Evolutionary conservation across 192 early-diverging fungal genomes (phyloP), one percentile per base, ranked within the genome.

Genomic region (Coemansia sp.): DNA sequence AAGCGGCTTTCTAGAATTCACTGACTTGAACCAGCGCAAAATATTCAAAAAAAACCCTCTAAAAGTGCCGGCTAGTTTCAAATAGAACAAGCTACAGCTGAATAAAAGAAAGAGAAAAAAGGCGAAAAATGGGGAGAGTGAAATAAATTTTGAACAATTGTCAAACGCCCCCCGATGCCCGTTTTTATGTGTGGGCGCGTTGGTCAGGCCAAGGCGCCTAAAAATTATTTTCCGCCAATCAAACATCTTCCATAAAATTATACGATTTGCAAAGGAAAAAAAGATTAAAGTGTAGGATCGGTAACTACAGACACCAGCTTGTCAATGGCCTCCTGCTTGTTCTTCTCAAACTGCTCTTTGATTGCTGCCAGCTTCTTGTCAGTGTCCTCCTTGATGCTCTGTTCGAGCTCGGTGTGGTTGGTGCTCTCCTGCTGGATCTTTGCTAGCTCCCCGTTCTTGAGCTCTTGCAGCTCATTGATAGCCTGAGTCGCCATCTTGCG

Each of bases 401-500:
- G 39, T 26, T 47, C 52, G 21, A 76, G 58, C 51, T 59, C 58
- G n/a, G 50, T 38, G 62, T 76, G 72, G 59, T 76, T 44, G 13
- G 62, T 56, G 55, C 66, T 65, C 58, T 78, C 45, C 38, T 56
- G 55, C 43, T 77, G 66, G 44, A 78, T 70, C 33, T 50, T 55
- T 21, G 59, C 68, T 2, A 68, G 67, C 52, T 94, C 93, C 37
- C 80, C 72, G 60, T 86, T 86, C 82, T 95, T 98, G 68, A 84
- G 80, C 38, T 77, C 78, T 72, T 95, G 94, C 42, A 95, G 80
- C 36, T 80, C 80, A 41, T 91, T 88, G 55, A 98, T 94, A 48
- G 94, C 96, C 75, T 92, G 92, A 55, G 80, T 81, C 21, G 96
- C 96, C 61, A 94, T 92, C 10, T 88, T 84, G 56, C 96, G 88